Conservation (phyloP, 2,329 filamentous ascomycete genomes). For the Neofusicoccum kwambonambiense region DNA sequence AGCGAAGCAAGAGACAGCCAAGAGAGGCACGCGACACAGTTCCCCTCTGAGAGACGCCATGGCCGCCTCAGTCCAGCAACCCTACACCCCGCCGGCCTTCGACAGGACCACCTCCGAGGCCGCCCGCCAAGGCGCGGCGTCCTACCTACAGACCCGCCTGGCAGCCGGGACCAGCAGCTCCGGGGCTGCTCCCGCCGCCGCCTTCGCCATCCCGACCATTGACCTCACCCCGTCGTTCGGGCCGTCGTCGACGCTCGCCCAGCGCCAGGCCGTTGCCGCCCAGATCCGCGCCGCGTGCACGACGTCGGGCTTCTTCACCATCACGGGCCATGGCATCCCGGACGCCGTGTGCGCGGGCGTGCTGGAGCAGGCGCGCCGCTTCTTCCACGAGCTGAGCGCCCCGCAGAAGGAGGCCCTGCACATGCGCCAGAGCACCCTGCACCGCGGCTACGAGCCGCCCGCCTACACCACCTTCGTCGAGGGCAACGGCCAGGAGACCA, state of each 20-base stretch:
- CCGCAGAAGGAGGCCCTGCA: slow-evolving; percentile 41
- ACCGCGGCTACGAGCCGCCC: slow-evolving; percentile 43
- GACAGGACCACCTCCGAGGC: slow-evolving; percentile 13
- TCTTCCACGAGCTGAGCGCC: slow-evolving; percentile 32
- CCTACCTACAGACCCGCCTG: slow-evolving; percentile 12
- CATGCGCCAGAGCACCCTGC: slow-evolving; percentile 39
- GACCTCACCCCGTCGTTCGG: slow-evolving; percentile 37
- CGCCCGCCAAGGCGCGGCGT: slow-evolving; percentile 8
- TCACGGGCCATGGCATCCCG: slow-evolving; percentile 39
- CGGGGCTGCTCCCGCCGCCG: not conserved
- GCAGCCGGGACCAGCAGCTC: not conserved
- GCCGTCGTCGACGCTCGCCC: slow-evolving; percentile 26
- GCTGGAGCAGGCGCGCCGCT: slow-evolving; percentile 38
- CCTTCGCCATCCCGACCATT: slow-evolving; percentile 39
- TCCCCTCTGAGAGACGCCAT: not conserved
- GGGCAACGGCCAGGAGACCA: slow-evolving; percentile 41
- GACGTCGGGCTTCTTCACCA: slow-evolving; percentile 42
- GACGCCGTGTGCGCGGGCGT: slow-evolving; percentile 29
- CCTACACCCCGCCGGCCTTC: not conserved
- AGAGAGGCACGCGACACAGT: not conserved
- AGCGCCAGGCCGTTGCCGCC: slow-evolving; percentile 37
- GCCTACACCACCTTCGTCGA: slow-evolving; percentile 38
- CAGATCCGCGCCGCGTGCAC: slow-evolving; percentile 41
- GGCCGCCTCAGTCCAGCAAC: slow-evolving; percentile 3
- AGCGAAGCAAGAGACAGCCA: not conserved